Conservation (phyloP, 2,329 filamentous ascomycete species). For the Hymenoscyphus fraxineus region DNA sequence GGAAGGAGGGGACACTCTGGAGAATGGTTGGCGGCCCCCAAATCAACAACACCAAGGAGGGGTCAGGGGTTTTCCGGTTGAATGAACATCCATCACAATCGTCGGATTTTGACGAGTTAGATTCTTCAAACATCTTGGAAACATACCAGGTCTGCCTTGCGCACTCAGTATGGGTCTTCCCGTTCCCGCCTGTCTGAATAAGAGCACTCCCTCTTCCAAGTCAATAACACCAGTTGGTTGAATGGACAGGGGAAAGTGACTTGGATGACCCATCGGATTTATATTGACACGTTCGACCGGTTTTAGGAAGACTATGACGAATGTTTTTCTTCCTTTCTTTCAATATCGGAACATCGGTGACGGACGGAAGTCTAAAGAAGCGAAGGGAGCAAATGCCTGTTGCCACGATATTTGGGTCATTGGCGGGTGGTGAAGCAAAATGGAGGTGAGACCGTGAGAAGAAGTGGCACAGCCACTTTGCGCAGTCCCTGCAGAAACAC, state of each 20-base stretch:
- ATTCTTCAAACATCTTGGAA: slow-evolving; percentile 12
- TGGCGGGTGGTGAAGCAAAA: background rate
- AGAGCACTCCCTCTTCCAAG: background rate
- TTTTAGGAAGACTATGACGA: slow-evolving; percentile 12
- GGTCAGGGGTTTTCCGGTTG: slow-evolving; percentile 13
- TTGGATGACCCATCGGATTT: slow-evolving; percentile 7
- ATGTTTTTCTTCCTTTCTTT: slow-evolving; percentile 5
- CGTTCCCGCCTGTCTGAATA: slow-evolving; percentile 14
- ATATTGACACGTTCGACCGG: background rate
- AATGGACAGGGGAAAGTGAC: slow-evolving; percentile 10
- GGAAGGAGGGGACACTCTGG: slow-evolving; percentile 1
- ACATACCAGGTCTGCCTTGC: slow-evolving; percentile 20
- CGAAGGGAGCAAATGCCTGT: slow-evolving; percentile 8
- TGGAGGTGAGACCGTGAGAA: slow-evolving; percentile 6
- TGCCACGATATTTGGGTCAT: slow-evolving; percentile 6
- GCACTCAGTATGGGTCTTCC: slow-evolving; percentile 10
- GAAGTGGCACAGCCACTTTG: slow-evolving; percentile 22
- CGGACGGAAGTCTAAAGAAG: background rate
- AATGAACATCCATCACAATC: slow-evolving; percentile 8
- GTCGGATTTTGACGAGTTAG: background rate
- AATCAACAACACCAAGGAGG: slow-evolving; percentile 3
- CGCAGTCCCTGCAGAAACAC: slow-evolving; percentile 12
- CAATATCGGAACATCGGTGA: slow-evolving; percentile 8
- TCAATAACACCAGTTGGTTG: background rate
- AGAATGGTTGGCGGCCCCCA: slow-evolving; percentile 9